These are phyloP conservation scores for Clavispora santaluciae DNA, from an alignment of 805 yeast species.

Conservation along the genomic window DNA sequence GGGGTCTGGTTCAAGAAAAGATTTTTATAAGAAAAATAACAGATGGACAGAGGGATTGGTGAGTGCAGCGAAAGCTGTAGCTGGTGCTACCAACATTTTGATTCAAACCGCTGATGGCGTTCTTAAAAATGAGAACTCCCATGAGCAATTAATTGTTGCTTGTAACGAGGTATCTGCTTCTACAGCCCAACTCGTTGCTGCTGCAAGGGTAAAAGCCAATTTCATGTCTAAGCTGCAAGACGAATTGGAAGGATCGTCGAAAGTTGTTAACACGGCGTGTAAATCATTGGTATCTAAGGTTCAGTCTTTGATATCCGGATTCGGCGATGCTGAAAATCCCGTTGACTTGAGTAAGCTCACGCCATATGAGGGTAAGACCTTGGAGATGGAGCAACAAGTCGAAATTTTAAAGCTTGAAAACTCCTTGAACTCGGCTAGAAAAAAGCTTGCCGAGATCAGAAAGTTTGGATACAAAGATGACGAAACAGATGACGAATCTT, in stretches of 20 bases:
- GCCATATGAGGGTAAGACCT: constrained; percentile 76
- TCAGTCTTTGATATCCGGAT: constrained; percentile 48
- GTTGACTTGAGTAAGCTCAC: constrained; percentile 66
- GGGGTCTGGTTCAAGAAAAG: constrained; percentile 61
- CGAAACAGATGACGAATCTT: constrained; percentile 43
- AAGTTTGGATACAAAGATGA: constrained; percentile 71
- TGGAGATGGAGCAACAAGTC: constrained; percentile 91
- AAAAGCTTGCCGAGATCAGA: constrained; percentile 79
- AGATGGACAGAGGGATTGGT: constrained; percentile 93
- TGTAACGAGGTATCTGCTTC: constrained; percentile 90
- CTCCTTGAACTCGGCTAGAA: constrained; percentile 64
- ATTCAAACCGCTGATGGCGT: constrained; percentile 88
- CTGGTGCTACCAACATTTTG: constrained; percentile 73
- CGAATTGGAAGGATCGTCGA: constrained; percentile 62
- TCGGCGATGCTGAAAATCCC: constrained; percentile 29
- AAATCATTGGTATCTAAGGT: constrained; percentile 66
- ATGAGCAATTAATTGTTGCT: constrained; percentile 83
- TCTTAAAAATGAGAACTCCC: constrained; percentile 54
- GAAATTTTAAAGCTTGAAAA: constrained; percentile 81
- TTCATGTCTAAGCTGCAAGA: constrained; percentile 75
- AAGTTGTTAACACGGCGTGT: constrained; percentile 71
- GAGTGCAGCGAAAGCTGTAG: constrained; percentile 85
- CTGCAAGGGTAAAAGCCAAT: constrained; percentile 80
- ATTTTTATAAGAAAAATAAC: constrained; percentile 80
- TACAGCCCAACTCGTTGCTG: constrained; percentile 88